Evolutionary conservation across 2,329 filamentous ascomycete genomes (phyloP).

Genomic region (Chrysosphaeria jannelii): DNA sequence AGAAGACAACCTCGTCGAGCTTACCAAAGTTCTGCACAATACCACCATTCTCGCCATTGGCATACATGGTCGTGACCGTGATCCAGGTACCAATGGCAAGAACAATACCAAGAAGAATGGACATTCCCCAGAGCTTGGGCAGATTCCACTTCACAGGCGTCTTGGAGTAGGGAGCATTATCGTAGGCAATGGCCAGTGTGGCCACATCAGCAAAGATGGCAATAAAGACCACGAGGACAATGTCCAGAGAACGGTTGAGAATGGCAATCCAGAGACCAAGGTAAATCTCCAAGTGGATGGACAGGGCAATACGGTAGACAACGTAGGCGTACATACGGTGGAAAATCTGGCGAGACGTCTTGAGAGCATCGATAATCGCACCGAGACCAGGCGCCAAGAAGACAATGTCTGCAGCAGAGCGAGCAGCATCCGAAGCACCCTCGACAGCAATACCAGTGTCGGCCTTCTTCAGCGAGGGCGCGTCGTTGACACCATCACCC

Average conservation of each 20-base stretch:
- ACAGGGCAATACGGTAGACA: constrained; percentile 79
- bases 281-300: constrained; percentile 74
- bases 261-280: constrained; percentile 78
- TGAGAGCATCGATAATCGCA: constrained; percentile 75
- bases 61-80: constrained; percentile 60
- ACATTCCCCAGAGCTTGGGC: constrained; percentile 83
- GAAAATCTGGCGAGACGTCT: constrained; percentile 84
- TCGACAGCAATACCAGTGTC: constrained; percentile 89
- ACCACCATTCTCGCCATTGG: constrained; percentile 37
- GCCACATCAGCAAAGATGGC: constrained; percentile 86
- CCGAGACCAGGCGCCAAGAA: constrained; percentile 77
- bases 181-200: constrained; percentile 75
- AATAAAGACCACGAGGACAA: constrained; percentile 74
- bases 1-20: constrained; percentile 57
- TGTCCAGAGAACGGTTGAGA: constrained; percentile 55
- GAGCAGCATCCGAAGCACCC: constrained; percentile 70
- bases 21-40: constrained; percentile 75
- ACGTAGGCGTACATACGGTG: constrained; percentile 94
- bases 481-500: constrained; percentile 85
- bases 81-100: constrained; percentile 71
- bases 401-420: constrained; percentile 76
- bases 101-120: constrained; percentile 51
- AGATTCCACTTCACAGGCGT: constrained; percentile 85
- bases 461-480: constrained; percentile 78
- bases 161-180: constrained; percentile 68